Conservation (phyloP, 306 rosid species). For the Trifolium dubium region DNA sequence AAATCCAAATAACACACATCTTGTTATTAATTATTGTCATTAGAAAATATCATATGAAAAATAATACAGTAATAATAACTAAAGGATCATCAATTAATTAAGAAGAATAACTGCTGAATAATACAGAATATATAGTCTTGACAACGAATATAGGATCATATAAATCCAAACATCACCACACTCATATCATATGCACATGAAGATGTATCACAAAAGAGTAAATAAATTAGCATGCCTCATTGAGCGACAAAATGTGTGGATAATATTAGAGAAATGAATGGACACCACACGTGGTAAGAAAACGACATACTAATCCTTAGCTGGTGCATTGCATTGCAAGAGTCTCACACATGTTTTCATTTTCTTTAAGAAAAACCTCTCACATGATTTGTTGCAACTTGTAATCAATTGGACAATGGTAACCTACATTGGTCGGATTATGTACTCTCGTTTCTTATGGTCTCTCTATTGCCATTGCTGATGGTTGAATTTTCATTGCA, state of each 20-base stretch:
- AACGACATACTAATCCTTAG: constrained; percentile 11
- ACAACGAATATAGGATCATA: not conserved
- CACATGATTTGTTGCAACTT: constrained; percentile 4
- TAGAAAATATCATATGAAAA: too few relatives aligned
- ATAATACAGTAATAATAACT: not conserved
- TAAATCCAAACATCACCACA: not conserved
- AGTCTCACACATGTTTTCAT: not conserved
- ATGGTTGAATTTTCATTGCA: too few relatives aligned
- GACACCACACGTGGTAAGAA: constrained; percentile 41
- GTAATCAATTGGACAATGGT: not conserved
- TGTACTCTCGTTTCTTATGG: constrained; percentile 7
- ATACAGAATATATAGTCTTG: not conserved
- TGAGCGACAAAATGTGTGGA: constrained; percentile 38
- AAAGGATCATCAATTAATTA: not conserved
- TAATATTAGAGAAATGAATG: not conserved
- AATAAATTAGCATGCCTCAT: constrained; percentile 13
- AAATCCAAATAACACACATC: too few relatives aligned
- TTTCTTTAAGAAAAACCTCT: not conserved
- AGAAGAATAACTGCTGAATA: not conserved
- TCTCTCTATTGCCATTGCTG: not conserved
- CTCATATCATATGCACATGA: not conserved
- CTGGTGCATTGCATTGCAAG: constrained; percentile 14
- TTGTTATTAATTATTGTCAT: too few relatives aligned
- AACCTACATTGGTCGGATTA: not conserved
- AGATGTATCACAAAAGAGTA: not conserved